These are phyloP conservation scores for Trametes punicea DNA, from an alignment of 768 basidiomycete species.

Conservation along the genomic window DNA sequence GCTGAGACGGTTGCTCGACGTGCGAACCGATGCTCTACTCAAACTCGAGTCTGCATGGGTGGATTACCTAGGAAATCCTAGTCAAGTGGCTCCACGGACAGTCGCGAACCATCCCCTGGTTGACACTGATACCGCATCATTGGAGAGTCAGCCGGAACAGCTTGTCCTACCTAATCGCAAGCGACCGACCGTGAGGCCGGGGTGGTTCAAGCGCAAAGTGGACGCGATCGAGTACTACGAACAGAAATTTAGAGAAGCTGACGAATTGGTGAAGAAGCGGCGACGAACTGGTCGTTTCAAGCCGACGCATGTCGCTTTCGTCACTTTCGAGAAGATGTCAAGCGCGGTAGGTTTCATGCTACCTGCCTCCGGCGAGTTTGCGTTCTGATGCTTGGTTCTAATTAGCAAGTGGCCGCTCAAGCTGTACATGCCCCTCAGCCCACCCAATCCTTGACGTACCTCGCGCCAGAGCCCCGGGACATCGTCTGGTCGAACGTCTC, in stretches of 20 bases:
- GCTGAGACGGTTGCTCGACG: constrained; percentile 69
- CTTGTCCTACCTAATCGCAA: constrained; percentile 72
- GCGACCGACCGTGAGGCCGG: constrained; percentile 72
- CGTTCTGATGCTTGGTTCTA: not conserved
- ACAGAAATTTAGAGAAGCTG: constrained; percentile 70
- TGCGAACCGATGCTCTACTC: constrained; percentile 75
- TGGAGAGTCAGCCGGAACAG: constrained; percentile 51
- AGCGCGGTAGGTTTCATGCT: constrained; percentile 63
- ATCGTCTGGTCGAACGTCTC: constrained; percentile 93
- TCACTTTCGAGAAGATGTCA: constrained; percentile 95
- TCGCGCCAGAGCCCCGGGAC: constrained; percentile 92
- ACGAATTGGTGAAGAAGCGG: constrained; percentile 77
- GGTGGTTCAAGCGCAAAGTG: constrained; percentile 73
- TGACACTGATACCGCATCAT: constrained; percentile 49
- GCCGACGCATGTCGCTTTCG: constrained; percentile 84
- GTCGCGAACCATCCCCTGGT: constrained; percentile 29
- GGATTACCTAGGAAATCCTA: constrained; percentile 91
- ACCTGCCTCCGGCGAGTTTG: not conserved
- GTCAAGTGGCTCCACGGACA: constrained; percentile 52
- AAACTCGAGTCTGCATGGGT: constrained; percentile 85
- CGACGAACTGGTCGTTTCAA: constrained; percentile 72
- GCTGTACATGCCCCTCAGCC: constrained; percentile 72
- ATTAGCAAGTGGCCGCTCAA: constrained; percentile 85
- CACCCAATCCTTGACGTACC: constrained; percentile 60
- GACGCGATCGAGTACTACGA: constrained; percentile 92